A percentile compares a stretch with the other conserved stretches of the same genome.
Conservation (phyloP, 345 rosid genomes). For the Camelina sativa region DNA sequence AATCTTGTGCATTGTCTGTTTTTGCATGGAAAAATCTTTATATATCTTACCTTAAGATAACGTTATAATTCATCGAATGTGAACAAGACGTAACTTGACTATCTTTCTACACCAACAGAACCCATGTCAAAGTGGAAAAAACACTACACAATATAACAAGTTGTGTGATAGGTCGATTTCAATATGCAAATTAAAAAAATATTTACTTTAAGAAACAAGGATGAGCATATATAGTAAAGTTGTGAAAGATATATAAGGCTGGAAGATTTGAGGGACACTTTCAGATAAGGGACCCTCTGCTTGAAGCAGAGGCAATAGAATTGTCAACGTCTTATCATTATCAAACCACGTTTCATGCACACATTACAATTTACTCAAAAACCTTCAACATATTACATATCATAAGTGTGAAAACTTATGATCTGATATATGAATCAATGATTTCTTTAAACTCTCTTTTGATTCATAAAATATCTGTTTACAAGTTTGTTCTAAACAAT, state of each 20-base stretch:
- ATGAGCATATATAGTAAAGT: slow-evolving; percentile 2
- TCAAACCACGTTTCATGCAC: slow-evolving; percentile 17
- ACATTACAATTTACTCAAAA: not conserved
- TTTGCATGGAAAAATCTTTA: too few species aligned
- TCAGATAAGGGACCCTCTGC: slow-evolving; percentile 22
- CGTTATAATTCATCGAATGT: not conserved
- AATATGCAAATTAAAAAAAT: not conserved
- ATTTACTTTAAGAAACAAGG: slow-evolving; percentile 10
- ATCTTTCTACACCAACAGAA: slow-evolving; percentile 11
- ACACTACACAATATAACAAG: slow-evolving; percentile 15
- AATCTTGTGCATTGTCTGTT: too few species aligned
- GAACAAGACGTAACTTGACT: slow-evolving; percentile 26
- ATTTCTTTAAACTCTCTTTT: too few species aligned
- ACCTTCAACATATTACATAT: not conserved
- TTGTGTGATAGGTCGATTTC: slow-evolving; percentile 23
- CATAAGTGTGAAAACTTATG: too few species aligned
- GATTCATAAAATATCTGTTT: too few species aligned
- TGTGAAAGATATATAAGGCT: not conserved
- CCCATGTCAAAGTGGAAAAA: slow-evolving; percentile 15
- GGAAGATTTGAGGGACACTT: slow-evolving; percentile 17
- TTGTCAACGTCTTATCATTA: slow-evolving; percentile 32
- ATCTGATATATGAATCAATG: too few species aligned
- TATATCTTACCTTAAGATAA: too few species aligned
- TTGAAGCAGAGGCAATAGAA: slow-evolving; percentile 18
- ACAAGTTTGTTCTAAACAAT: too few species aligned